Evolutionary conservation across 768 basidiomycete genomes (phyloP), one percentile per base, ranked within the genome.

Genomic region (Russula vinacea): DNA sequence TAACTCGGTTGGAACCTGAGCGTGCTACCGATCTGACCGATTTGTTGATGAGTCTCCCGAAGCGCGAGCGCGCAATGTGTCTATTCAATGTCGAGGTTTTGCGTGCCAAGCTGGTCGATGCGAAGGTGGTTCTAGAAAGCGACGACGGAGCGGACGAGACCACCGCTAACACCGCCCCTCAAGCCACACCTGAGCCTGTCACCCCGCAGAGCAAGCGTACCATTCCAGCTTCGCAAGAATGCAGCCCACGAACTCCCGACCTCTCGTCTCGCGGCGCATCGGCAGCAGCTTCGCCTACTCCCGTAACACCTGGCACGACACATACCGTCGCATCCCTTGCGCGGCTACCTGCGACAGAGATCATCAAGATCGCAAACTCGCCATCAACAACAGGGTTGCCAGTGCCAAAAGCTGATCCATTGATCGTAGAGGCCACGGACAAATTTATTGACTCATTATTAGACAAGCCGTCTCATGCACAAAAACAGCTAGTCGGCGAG

Each of bases 21-120:
- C 81, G 84, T 56, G 83, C 86, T 51, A 71, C 70, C 2, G 88
- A 90, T 66, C 80, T 95, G 51, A 85, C 87, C 0, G 90, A 89
- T 26, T 78, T 96, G 56, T 76, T 95, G 40, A 90, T 94, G 88
- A 88, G 86, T 69, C 80, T 96, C 19, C 87, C 90, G 1, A 95
- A 94, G 75, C 84, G 89, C 64, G 94, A 96, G 68, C 84, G 93
- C 16, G 92, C 92, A 0, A 82, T 95, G 84, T 94, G 93, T 75
- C 78, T 95, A 45, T 96, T 96, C 80, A 95, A 93, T 67, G 79
- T 80, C 14, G 92, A 94, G 69, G 81, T 92, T 33, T 79, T 95
- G 29, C 81, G 85, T 56, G 79, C 77, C 24, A 95, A 95, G 77
- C 77, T 95, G 22, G 82, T 81, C 1, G 92, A 94, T 68, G 94